Evolutionary conservation across 2,329 filamentous ascomycete species (phyloP), one percentile per base, ranked within the genome.

Genomic region (Hyphodiscus sp.): DNA sequence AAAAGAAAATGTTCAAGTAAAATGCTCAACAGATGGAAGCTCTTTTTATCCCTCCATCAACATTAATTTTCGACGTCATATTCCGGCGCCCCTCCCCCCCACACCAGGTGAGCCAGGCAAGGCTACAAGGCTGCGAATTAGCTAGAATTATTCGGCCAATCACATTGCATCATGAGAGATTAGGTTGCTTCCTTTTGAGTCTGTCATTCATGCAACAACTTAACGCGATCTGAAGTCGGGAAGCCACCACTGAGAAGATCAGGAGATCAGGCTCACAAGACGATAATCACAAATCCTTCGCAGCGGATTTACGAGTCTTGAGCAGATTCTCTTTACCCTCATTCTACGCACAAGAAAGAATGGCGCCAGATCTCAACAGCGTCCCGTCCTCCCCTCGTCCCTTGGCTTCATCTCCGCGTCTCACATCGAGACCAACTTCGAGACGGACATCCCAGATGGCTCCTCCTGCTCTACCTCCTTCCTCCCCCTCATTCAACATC

Each of bases 401-500:
- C 30, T 41, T 57, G 50, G 52, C 59, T 49, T 57, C 63, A 16
- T 62, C 62, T 42, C 64, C 61, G 45, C 59, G 57, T 60, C 55
- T 65, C 57, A 58, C 57, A 41, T 61, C 61, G 20, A 58, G 53
- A 44, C 59, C 53, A 29, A 47, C 63, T 44, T 66, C 66, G 16
- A 60, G 64, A 61, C 58, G 64, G 51, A 49, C 61, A 20, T 68
- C 65, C 19, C 60, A 63, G 20, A 60, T 64, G 52, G 47, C 60
- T 19, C 58, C 61, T 41, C 55, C 58, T 29, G 20, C 58, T 23
- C 29, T 61, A 82, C 80, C 54, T 77, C 80, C 1, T 87, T 91
- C 75, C 89, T 91, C 64, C 82, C 81, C 69, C 90, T 91, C 64
- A 87, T 80, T 79, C 76, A 83, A 68, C 82, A 83, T 13, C 79